Evolutionary conservation across 768 basidiomycete species (phyloP).

Genomic region (Mycena latifolia): DNA sequence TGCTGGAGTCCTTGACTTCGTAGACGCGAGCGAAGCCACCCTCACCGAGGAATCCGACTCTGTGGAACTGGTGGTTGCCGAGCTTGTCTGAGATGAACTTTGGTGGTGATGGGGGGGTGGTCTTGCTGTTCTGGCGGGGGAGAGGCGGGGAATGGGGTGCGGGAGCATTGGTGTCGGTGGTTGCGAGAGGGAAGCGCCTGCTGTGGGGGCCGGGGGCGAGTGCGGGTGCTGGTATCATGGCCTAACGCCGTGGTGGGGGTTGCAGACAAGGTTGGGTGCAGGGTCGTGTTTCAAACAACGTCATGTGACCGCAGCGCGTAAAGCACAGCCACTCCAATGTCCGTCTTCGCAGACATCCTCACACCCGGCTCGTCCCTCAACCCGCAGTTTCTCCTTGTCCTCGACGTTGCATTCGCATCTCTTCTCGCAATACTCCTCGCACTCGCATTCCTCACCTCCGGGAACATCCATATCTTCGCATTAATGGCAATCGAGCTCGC

Average conservation of each 20-base stretch:
- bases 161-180: slow-evolving; percentile 48
- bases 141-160: slow-evolving; percentile 69
- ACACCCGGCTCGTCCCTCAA: slow-evolving; percentile 83
- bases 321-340: slow-evolving; percentile 21
- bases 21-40: slow-evolving; percentile 98
- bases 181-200: slow-evolving; percentile 48
- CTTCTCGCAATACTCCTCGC: slow-evolving; percentile 71
- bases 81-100: slow-evolving; percentile 77
- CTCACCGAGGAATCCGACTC: slow-evolving; percentile 92
- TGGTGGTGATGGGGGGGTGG: slow-evolving; percentile 85
- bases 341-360: slow-evolving; percentile 69
- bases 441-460: slow-evolving; percentile 70
- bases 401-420: slow-evolving; percentile 70
- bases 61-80: slow-evolving; percentile 67
- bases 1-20: slow-evolving; percentile 84
- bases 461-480: slow-evolving; percentile 75
- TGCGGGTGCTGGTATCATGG: slow-evolving; percentile 44
- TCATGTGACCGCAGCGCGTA: slow-evolving; percentile 16
- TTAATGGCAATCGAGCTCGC: slow-evolving; percentile 75
- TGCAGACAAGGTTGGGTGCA: slow-evolving; percentile 1
- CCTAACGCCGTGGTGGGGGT: slow-evolving; percentile 46
- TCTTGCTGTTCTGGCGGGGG: slow-evolving; percentile 86
- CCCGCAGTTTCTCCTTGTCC: slow-evolving; percentile 72
- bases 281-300: neutral
- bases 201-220: slow-evolving; percentile 47